Base-by-base conservation (phyloP, 2,329 filamentous ascomycete genomes). In the Phaeoacremonium minimum region DNA sequence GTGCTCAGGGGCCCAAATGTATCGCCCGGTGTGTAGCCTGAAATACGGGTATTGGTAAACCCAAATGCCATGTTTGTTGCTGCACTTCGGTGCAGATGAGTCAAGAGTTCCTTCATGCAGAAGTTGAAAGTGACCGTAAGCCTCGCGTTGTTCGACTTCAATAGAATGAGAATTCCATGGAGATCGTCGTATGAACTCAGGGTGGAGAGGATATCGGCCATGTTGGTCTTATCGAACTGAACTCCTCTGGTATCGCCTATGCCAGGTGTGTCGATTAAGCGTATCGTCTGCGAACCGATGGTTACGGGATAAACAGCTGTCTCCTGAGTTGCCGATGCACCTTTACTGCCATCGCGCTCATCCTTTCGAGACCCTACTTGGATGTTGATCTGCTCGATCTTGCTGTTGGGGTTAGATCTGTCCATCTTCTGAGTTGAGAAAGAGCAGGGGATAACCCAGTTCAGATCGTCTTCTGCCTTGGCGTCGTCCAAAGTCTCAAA, bases 201-300 rank as follows among this genome's bases (percentile, higher is more conserved):
- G 0, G 53, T 56, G 4, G 37, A 30, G 4, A 68, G 40, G 20
- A 68, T 61, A 38, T 67, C 55, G 8, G 50, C 52, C 55, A 66
- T 60, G 40, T 67, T 67, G 35, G 55, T 48, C 12, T 49, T 47
- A 42, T 68, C 64, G 15, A 55, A 49, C 0, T 52, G 47, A 0
- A 61, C 9, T 0, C 64, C 65, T 7, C 61, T 52, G 3, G 59
- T 64, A 34, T 68, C 63, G 4, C 63, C 61, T 7, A 67, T 61
- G 0, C 64, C 64, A 0, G 64, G 64, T 0, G 65, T 67, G 39
- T 68, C 64, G 30, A 67, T 66, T 6, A 67, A 44, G 7, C 63
- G 55, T 19, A 64, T 40, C 3, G 49, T 50, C 2, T 41, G 45
- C 19, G 40, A 31, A 5, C 53, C 54, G 2, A 61, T 45, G 5